Evolutionary conservation across 2,329 filamentous ascomycete genomes (phyloP).

Genomic region (Monosporascus sp.): DNA sequence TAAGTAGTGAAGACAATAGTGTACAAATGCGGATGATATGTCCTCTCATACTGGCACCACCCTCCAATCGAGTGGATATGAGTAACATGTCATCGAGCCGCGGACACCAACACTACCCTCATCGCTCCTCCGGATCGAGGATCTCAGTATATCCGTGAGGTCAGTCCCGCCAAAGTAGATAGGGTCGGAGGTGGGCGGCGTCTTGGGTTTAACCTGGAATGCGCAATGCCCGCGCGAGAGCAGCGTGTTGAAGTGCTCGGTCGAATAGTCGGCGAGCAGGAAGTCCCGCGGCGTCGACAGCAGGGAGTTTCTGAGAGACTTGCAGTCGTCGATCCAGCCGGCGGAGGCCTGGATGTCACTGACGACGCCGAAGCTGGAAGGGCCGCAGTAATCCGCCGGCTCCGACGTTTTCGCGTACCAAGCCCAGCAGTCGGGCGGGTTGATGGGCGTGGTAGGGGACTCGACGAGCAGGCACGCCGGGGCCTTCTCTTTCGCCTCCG

Average conservation of each 20-base stretch:
- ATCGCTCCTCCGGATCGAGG: slow-evolving; percentile 6
- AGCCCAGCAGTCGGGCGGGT: slow-evolving; percentile 14
- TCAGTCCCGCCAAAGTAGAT: slow-evolving; percentile 15
- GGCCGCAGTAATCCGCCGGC: slow-evolving; percentile 15
- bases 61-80: slow-evolving; percentile 12
- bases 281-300: slow-evolving; percentile 8
- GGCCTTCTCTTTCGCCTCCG: background rate
- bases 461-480: slow-evolving; percentile 9
- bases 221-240: slow-evolving; percentile 6
- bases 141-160: slow-evolving; percentile 9
- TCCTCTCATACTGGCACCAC: slow-evolving; percentile 9
- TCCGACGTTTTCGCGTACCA: slow-evolving; percentile 10
- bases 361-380: slow-evolving; percentile 6
- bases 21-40: no score
- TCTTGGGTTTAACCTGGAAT: slow-evolving; percentile 12
- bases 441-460: slow-evolving; percentile 10
- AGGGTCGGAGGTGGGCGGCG: slow-evolving; percentile 12
- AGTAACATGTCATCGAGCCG: slow-evolving; percentile 15
- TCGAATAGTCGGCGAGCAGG: slow-evolving; percentile 13
- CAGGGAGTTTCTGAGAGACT: slow-evolving; percentile 1
- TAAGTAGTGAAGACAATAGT: no score
- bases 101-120: slow-evolving; percentile 4
- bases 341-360: slow-evolving; percentile 1
- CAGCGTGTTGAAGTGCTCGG: slow-evolving; percentile 12
- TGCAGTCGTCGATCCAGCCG: slow-evolving; percentile 7